Conservation (phyloP, 305 asterid genomes). For the Caryopteris hybrid region DNA sequence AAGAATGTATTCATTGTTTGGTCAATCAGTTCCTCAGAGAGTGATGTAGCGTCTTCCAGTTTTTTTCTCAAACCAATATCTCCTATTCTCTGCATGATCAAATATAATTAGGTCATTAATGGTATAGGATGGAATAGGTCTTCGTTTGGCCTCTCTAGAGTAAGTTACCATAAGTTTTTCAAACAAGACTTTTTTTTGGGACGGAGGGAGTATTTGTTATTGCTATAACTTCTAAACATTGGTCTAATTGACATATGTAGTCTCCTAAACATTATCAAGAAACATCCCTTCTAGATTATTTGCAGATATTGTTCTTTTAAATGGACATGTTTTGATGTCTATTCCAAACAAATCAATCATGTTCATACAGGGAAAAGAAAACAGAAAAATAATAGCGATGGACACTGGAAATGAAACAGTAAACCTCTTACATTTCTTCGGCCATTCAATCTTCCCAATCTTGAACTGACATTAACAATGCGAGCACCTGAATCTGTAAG, state of each 20-base stretch:
- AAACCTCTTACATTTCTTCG: slow-evolving; percentile 59
- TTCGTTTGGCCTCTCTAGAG: background rate
- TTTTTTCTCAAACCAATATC: slow-evolving; percentile 55
- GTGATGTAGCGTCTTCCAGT: slow-evolving; percentile 47
- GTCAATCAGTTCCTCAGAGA: slow-evolving; percentile 73
- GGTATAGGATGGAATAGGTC: background rate
- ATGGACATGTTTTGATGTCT: background rate
- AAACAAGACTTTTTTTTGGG: too few relatives aligned
- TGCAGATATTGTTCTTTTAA: too few relatives aligned
- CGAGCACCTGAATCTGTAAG: slow-evolving; percentile 69
- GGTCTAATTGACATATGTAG: background rate
- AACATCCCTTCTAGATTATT: too few relatives aligned
- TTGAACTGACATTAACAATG: slow-evolving; percentile 68
- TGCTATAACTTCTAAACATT: too few relatives aligned
- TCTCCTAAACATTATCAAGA: background rate
- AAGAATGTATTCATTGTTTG: slow-evolving; percentile 43
- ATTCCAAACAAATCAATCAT: background rate
- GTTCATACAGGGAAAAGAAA: background rate
- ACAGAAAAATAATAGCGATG: background rate
- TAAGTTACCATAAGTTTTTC: background rate
- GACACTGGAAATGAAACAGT: background rate
- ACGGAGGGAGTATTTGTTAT: too few relatives aligned
- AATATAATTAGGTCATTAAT: slow-evolving; percentile 3
- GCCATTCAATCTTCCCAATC: slow-evolving; percentile 82
- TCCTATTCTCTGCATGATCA: slow-evolving; percentile 53